Conservation (phyloP, 2,329 filamentous ascomycete genomes). For the Daldinia sp. region DNA sequence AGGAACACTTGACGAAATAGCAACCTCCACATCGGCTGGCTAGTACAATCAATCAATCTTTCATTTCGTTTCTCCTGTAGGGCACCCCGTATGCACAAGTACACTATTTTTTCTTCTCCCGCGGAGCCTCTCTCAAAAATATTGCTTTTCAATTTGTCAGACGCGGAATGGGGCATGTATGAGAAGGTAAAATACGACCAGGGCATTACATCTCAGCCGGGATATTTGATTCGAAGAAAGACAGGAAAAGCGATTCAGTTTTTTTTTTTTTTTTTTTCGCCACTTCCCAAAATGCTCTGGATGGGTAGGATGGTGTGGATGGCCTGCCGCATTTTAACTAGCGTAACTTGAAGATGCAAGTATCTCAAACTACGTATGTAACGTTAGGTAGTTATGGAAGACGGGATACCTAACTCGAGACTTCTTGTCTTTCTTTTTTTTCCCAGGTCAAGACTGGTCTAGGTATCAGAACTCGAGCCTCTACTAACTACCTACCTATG, state of each 20-base stretch:
- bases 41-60: constrained; percentile 1
- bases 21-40: neutral
- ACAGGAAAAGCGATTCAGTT: constrained; percentile 10
- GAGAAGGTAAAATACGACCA: constrained; percentile 20
- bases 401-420: constrained; percentile 18
- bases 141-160: constrained; percentile 43
- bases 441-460: too few relatives aligned
- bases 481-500: too few relatives aligned
- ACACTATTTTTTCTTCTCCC: constrained; percentile 11
- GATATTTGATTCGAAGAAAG: constrained; percentile 35
- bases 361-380: constrained; percentile 2
- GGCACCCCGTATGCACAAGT: neutral
- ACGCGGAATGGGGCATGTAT: constrained; percentile 23
- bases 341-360: constrained; percentile 12
- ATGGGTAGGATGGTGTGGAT: constrained; percentile 35
- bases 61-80: constrained; percentile 10
- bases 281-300: constrained; percentile 27
- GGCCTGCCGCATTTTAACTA: constrained; percentile 34
- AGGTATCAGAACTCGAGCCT: constrained; percentile 25
- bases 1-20: neutral
- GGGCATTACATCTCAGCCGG: constrained; percentile 14
- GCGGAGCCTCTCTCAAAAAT: constrained; percentile 35
- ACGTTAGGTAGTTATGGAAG: neutral
- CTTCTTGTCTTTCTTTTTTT: constrained; percentile 8
- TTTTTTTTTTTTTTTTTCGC: constrained; percentile 26